Conservation (phyloP, 2,329 filamentous ascomycete species). For the Coleophoma cylindrospora region DNA sequence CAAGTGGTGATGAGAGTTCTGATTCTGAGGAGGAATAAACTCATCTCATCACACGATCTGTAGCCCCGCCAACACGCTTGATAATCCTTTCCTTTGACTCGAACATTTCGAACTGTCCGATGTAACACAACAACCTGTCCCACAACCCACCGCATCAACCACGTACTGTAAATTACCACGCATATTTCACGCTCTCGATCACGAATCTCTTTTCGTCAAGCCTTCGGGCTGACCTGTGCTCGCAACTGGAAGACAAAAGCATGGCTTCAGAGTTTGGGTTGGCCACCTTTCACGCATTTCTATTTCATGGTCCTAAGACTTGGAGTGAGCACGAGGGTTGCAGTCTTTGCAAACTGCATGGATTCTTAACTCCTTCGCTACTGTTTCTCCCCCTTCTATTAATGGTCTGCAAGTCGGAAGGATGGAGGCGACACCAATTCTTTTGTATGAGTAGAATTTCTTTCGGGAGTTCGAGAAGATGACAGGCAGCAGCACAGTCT, state of each 20-base stretch:
- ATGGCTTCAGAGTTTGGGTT: not conserved
- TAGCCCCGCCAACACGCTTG: not conserved
- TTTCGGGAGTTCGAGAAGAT: not conserved
- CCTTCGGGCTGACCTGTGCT: not conserved
- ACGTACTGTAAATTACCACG: not conserved
- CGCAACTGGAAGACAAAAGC: not conserved
- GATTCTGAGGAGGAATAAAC: constrained; percentile 43
- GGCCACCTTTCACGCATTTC: too few species aligned
- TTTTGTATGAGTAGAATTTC: not conserved
- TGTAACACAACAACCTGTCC: not conserved
- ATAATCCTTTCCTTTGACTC: not conserved
- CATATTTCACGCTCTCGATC: not conserved
- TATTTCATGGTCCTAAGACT: too few species aligned
- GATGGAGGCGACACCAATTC: not conserved
- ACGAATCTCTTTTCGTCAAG: not conserved
- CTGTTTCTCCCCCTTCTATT: not conserved
- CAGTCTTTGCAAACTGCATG: too few species aligned
- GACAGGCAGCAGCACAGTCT: too few species aligned
- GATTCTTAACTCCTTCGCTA: too few species aligned
- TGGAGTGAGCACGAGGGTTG: too few species aligned
- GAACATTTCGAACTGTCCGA: not conserved
- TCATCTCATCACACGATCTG: not conserved
- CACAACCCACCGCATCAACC: not conserved
- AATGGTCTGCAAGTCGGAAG: not conserved
- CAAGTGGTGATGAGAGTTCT: constrained; percentile 47